These are phyloP conservation scores for Raddia distichophylla DNA, from an alignment of 176 grass and related monocot species.

Conservation along the genomic window DNA sequence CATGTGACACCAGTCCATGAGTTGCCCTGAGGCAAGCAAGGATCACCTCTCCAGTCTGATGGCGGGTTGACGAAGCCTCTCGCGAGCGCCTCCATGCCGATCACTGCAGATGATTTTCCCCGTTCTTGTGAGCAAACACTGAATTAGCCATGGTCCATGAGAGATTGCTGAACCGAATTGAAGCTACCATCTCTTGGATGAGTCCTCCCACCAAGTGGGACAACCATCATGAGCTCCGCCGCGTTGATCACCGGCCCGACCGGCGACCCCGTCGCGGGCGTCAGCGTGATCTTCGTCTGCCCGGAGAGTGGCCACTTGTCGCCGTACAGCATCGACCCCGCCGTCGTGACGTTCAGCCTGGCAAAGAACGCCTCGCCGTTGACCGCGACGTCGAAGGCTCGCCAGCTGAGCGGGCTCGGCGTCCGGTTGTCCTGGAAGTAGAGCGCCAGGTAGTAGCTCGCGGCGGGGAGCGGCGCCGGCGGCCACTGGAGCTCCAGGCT, in stretches of 20 bases:
- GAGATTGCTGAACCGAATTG: neutral
- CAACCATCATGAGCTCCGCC: conserved; percentile 73
- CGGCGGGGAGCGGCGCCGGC: conserved; percentile 52
- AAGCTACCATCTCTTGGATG: conserved; percentile 85
- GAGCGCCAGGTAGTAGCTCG: conserved; percentile 83
- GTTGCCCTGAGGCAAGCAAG: conserved; percentile 71
- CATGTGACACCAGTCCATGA: conserved; percentile 87
- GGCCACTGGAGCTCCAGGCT: conserved; percentile 72
- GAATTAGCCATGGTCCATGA: neutral
- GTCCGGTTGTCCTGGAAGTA: conserved; percentile 89
- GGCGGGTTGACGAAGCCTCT: conserved; percentile 61
- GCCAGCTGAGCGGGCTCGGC: conserved; percentile 65
- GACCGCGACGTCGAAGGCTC: conserved; percentile 73
- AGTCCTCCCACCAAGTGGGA: conserved; percentile 76
- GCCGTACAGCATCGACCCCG: conserved; percentile 61
- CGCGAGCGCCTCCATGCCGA: conserved; percentile 74
- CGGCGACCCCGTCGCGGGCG: conserved; percentile 52
- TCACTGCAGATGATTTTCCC: conserved; percentile 46
- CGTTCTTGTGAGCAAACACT: neutral
- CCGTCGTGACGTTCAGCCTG: conserved; percentile 78
- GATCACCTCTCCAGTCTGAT: conserved; percentile 86
- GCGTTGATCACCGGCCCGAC: conserved; percentile 94
- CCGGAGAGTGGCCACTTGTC: conserved; percentile 65
- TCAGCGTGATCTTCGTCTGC: conserved; percentile 63
- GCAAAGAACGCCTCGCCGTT: conserved; percentile 70